These are phyloP conservation scores for Epichloe typhina DNA, from an alignment of 2,329 filamentous ascomycete genomes.

Conservation along the genomic window DNA sequence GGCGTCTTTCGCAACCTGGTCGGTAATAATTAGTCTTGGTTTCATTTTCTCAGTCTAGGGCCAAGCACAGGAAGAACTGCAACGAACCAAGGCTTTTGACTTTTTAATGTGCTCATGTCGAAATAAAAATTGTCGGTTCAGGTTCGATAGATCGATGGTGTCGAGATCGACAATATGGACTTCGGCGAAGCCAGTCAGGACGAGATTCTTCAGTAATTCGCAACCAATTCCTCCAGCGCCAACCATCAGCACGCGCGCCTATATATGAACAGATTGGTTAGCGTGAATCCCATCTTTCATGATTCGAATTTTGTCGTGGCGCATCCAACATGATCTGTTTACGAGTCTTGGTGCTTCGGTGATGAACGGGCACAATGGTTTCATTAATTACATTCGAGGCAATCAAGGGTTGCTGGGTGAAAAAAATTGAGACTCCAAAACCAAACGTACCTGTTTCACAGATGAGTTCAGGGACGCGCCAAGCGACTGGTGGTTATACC, in stretches of 20 bases:
- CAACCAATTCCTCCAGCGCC: constrained; percentile 96
- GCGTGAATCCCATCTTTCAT: not conserved
- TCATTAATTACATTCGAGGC: not conserved
- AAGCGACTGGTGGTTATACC: constrained; percentile 51
- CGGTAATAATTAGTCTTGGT: constrained; percentile 9
- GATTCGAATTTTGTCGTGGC: too few species aligned
- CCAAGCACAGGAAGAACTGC: not conserved
- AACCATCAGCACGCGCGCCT: constrained; percentile 86
- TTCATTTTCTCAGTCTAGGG: not conserved
- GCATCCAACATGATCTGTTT: not conserved
- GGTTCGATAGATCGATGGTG: constrained; percentile 93
- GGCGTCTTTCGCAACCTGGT: constrained; percentile 79
- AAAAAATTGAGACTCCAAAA: not conserved
- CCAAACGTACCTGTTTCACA: constrained; percentile 53
- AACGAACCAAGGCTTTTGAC: constrained; percentile 72
- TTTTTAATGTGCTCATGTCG: constrained; percentile 96
- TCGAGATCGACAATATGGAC: constrained; percentile 94
- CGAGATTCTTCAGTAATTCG: constrained; percentile 92
- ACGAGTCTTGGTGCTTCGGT: not conserved
- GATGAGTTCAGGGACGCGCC: constrained; percentile 48
- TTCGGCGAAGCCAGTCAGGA: constrained; percentile 81
- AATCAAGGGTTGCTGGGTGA: not conserved
- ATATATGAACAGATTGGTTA: not conserved
- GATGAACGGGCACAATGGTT: not conserved
- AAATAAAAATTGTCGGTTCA: constrained; percentile 96